phyloP scores from a whole-genome alignment of 2,329 filamentous ascomycete species.

The Bipolaris cookei region DNA sequence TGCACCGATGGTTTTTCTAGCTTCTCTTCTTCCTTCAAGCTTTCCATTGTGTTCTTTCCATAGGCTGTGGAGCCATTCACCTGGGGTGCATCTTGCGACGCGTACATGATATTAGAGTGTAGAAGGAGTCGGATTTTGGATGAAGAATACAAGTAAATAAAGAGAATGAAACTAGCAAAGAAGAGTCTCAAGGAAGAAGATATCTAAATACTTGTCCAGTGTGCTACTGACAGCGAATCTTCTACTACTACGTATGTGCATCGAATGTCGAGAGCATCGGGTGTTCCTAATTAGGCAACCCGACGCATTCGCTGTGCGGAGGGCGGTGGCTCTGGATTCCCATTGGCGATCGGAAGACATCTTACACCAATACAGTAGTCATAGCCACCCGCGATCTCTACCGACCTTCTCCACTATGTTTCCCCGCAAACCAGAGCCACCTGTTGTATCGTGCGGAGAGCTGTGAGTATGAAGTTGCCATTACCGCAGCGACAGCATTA shows the following conservation, averaged over 20 bases:
- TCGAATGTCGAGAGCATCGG: conserved; percentile 4
- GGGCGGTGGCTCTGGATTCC: neutral
- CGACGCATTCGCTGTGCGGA: conserved; percentile 4
- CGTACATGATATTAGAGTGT: conserved; percentile 22
- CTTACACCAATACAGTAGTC: conserved; percentile 16
- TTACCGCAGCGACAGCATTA: neutral
- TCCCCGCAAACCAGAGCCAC: conserved; percentile 17
- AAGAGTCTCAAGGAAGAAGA: neutral
- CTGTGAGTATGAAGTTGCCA: neutral
- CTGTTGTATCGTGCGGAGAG: neutral
- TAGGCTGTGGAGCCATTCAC: conserved; percentile 20
- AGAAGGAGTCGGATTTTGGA: neutral
- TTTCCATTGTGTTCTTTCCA: conserved; percentile 7
- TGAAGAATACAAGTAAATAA: neutral
- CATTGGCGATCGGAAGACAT: neutral
- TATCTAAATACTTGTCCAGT: neutral
- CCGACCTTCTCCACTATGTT: neutral
- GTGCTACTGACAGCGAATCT: neutral
- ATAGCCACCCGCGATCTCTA: conserved; percentile 14
- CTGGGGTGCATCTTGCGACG: conserved; percentile 21
- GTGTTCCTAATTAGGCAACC: conserved; percentile 13
- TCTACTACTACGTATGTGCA: neutral
- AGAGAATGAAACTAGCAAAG: neutral
- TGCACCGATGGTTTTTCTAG: conserved; percentile 47
- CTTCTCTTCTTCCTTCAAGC: conserved; percentile 12